phyloP scores from a whole-genome alignment of 2,329 filamentous ascomycete genomes.

The Penicillium sp. region DNA sequence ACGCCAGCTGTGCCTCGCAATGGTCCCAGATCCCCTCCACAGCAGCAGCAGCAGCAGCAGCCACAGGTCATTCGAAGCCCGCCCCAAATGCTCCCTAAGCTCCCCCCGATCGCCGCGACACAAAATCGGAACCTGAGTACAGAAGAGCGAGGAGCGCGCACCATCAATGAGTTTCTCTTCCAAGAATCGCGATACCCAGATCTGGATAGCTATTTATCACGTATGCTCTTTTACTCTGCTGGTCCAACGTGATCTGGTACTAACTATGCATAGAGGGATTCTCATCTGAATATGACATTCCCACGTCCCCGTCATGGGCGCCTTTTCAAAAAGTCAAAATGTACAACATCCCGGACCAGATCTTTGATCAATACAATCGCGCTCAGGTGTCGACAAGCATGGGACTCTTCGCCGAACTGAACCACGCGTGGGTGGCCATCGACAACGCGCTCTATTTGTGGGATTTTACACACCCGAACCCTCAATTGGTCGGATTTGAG shows the following conservation, averaged over 20 bases:
- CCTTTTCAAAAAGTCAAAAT: conserved; percentile 86
- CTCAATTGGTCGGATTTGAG: conserved; percentile 88
- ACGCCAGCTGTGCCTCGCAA: conserved; percentile 40
- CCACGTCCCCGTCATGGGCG: conserved; percentile 67
- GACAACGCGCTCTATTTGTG: conserved; percentile 96
- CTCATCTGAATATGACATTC: conserved; percentile 87
- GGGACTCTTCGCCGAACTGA: conserved; percentile 91
- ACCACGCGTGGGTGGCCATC: conserved; percentile 93
- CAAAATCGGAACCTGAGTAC: conserved; percentile 60
- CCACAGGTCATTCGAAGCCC: conserved; percentile 1
- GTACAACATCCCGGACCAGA: conserved; percentile 85
- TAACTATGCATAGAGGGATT: conserved; percentile 64
- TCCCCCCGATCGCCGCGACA: conserved; percentile 41
- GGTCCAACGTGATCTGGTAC: not conserved
- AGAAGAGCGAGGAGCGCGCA: conserved; percentile 75
- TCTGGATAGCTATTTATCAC: conserved; percentile 82
- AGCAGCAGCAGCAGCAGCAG: conserved; percentile 6
- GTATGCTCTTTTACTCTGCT: conserved; percentile 56
- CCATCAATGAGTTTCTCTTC: conserved; percentile 75
- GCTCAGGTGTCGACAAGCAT: conserved; percentile 87
- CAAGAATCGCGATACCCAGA: conserved; percentile 81
- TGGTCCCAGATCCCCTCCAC: conserved; percentile 17
- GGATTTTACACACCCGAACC: conserved; percentile 94
- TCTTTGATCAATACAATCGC: conserved; percentile 89
- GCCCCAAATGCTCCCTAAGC: conserved; percentile 34